Percentiles rank a stretch among this genome's conserved stretches.
phyloP scores from a whole-genome alignment of 2,329 filamentous ascomycete genomes.

The Penicillium fuscoglaucum region DNA sequence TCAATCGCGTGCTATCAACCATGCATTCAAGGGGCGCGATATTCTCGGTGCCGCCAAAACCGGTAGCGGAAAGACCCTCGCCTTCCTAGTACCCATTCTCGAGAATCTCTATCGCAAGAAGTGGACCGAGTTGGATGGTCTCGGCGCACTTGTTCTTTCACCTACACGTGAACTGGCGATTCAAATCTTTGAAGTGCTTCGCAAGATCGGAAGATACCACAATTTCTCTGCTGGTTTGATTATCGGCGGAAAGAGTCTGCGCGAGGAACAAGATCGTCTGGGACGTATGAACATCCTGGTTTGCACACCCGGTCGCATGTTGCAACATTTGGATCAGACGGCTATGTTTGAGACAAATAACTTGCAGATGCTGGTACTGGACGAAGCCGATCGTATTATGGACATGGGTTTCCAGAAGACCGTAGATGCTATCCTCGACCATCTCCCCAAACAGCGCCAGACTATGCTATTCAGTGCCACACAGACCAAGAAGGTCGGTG shows the following conservation, averaged over 20 bases:
- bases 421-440: constrained; percentile 89
- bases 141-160: constrained; percentile 89
- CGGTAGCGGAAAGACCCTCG: constrained; percentile 90
- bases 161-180: constrained; percentile 94
- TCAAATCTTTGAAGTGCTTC: constrained; percentile 92
- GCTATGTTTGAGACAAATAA: constrained; percentile 87
- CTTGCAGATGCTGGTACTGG: constrained; percentile 86
- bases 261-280: constrained; percentile 81
- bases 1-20: constrained; percentile 82
- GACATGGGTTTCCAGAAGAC: constrained; percentile 94
- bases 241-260: constrained; percentile 87
- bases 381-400: constrained; percentile 95
- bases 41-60: constrained; percentile 95
- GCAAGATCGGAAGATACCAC: constrained; percentile 86
- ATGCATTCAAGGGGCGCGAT: constrained; percentile 80
- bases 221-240: constrained; percentile 88
- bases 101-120: constrained; percentile 87
- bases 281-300: constrained; percentile 95
- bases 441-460: constrained; percentile 80
- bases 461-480: constrained; percentile 95
- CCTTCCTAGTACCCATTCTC: constrained; percentile 86
- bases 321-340: constrained; percentile 95
- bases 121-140: constrained; percentile 87
- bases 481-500: constrained; percentile 90
- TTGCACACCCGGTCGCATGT: constrained; percentile 89